Evolutionary conservation across 169 alveolate species (phyloP), one percentile per base, ranked within the genome.

Genomic region (Ichthyophthirius multifiliis): DNA sequence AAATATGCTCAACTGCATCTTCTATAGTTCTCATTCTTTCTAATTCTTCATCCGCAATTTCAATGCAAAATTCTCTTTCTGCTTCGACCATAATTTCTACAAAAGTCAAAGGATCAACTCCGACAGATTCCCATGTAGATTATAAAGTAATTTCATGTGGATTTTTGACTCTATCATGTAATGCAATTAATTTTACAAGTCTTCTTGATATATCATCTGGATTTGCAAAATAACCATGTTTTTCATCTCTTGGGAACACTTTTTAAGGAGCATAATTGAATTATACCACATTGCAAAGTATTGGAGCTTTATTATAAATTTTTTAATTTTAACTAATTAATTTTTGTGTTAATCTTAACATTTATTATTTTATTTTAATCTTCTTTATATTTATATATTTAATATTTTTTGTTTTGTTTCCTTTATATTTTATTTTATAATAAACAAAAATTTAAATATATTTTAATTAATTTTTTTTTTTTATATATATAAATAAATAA

Each of bases 61-160:
- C 86, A 20, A 81, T 39, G 65, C 43, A 67, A 71, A 81, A 81
- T 47, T 81, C 86, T 39, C 74, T 48, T 41, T 81, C 86, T 0
- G 75, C 86, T 55, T 81, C 86, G 2, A 81, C 74, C 80, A 81
- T 67, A 0, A 81, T 76, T 81, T 81, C 86, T 4, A 81, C 86
- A 34, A 71, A 67, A 7, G 55, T 44, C 65, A 81, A 46, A 30
- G 71, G 80, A n/a, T 43, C 37, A 18, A 81, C 64, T 16, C 86
- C 86, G 2, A 81, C 55, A 30, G 67, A 62, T 23, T 41, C 31
- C 86, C 86, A 81, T 18, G 76, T 81, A 16, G 86, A 71, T 35
- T 46, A 16, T 2, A 81, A 31, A 9, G 74, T 81, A 31, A 81
- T 81, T 27, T 18, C 45, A 12, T 55, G 16, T 3, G 86, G 86